Conservation (phyloP, 352 stramenopile species). For the Globisporangium nagaii region DNA sequence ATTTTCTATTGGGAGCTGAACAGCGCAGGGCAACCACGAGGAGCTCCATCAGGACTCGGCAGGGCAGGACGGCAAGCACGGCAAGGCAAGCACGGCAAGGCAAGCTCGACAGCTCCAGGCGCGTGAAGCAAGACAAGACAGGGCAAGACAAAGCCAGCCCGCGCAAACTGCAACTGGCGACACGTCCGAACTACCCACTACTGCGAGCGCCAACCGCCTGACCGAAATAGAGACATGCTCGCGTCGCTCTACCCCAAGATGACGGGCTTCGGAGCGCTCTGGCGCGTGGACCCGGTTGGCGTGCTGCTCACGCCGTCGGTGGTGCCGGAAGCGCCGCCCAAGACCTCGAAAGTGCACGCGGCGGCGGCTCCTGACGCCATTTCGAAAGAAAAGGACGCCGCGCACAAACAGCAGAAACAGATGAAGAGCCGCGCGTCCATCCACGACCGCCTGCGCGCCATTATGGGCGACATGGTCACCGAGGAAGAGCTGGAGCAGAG, state of each 20-base stretch:
- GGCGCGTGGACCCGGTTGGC: slow-evolving; percentile 37
- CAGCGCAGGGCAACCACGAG: background rate
- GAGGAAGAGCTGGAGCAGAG: slow-evolving; percentile 48
- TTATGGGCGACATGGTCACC: slow-evolving; percentile 60
- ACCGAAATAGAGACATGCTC: slow-evolving; percentile 2
- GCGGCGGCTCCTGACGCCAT: slow-evolving; percentile 1
- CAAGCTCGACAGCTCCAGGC: no score
- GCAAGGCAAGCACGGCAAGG: no score
- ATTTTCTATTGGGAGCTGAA: slow-evolving; percentile 4
- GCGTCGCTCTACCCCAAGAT: slow-evolving; percentile 11
- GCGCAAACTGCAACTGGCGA: background rate
- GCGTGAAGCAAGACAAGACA: no score
- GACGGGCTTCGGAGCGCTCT: slow-evolving; percentile 31
- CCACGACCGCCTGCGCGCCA: slow-evolving; percentile 47
- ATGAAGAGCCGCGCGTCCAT: slow-evolving; percentile 24
- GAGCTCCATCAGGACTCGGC: background rate
- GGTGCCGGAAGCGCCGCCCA: slow-evolving; percentile 9
- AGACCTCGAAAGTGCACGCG: slow-evolving; percentile 20
- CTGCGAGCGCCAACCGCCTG: background rate
- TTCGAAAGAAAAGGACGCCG: background rate
- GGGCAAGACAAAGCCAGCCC: no score
- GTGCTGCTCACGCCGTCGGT: no score
- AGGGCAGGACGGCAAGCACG: background rate
- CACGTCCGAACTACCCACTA: background rate
- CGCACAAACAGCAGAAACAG: slow-evolving; percentile 4